These are phyloP conservation scores for Tulasnella sp. DNA, from an alignment of 768 basidiomycete species.

Conservation along the genomic window DNA sequence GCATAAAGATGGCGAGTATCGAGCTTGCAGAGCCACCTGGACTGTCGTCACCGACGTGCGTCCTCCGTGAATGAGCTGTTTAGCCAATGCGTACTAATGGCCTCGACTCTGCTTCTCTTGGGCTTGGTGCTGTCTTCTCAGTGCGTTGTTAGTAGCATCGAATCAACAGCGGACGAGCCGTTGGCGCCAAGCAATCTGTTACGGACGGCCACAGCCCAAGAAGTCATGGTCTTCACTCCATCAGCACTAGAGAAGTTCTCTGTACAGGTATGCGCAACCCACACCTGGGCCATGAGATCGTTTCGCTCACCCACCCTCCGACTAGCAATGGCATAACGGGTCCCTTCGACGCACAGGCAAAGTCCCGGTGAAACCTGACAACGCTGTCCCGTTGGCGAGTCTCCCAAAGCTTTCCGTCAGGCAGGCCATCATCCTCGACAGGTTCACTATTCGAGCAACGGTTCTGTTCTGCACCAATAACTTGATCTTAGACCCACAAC, in stretches of 20 bases:
- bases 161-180: slow-evolving; percentile 1
- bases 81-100: too few species aligned
- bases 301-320: neutral
- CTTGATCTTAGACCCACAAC: slow-evolving; percentile 38
- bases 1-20: slow-evolving; percentile 8
- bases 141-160: slow-evolving; percentile 13
- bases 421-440: slow-evolving; percentile 71
- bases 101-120: too few species aligned
- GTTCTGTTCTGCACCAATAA: slow-evolving; percentile 69
- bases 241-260: slow-evolving; percentile 11
- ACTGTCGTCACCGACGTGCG: slow-evolving; percentile 14
- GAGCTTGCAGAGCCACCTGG: slow-evolving; percentile 1
- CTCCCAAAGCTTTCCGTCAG: slow-evolving; percentile 62
- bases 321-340: slow-evolving; percentile 12
- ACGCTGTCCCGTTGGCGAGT: slow-evolving; percentile 36
- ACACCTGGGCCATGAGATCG: neutral
- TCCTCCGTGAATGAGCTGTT: too few species aligned
- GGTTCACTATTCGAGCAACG: slow-evolving; percentile 56
- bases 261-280: neutral
- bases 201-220: slow-evolving; percentile 12
- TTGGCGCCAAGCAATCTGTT: slow-evolving; percentile 9
- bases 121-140: too few species aligned
- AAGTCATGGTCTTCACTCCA: slow-evolving; percentile 10
- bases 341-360: neutral
- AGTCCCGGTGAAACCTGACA: slow-evolving; percentile 4